These are phyloP conservation scores for Nephelium lappaceum DNA, from an alignment of 345 rosid species.

Conservation along the genomic window DNA sequence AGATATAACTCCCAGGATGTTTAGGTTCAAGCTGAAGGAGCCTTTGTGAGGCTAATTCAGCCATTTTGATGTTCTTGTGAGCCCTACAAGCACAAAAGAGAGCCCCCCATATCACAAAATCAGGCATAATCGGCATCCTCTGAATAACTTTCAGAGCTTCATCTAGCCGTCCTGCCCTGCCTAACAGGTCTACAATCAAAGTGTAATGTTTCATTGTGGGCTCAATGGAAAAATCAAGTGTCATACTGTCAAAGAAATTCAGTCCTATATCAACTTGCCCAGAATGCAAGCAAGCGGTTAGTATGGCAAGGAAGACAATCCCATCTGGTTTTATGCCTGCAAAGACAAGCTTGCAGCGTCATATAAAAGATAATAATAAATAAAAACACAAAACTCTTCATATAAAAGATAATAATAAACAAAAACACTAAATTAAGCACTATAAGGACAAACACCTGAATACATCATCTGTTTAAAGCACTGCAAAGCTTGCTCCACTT, in stretches of 20 bases:
- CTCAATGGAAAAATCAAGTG: slow-evolving; percentile 61
- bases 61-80: slow-evolving; percentile 44
- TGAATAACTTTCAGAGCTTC: slow-evolving; percentile 52
- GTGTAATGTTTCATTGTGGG: slow-evolving; percentile 67
- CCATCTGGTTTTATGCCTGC: slow-evolving; percentile 65
- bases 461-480: slow-evolving; percentile 69
- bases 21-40: slow-evolving; percentile 56
- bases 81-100: slow-evolving; percentile 63
- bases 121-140: slow-evolving; percentile 56
- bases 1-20: slow-evolving; percentile 52
- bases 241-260: slow-evolving; percentile 64
- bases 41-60: slow-evolving; percentile 44
- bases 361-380: slow-evolving; percentile 11
- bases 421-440: background rate
- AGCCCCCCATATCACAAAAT: slow-evolving; percentile 61
- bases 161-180: slow-evolving; percentile 59
- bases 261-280: slow-evolving; percentile 59
- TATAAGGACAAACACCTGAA: slow-evolving; percentile 39
- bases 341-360: slow-evolving; percentile 12
- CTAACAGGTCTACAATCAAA: slow-evolving; percentile 52
- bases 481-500: slow-evolving; percentile 45
- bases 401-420: no score
- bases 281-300: slow-evolving; percentile 57
- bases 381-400: no score
- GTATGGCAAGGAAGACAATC: slow-evolving; percentile 57